Conservation (phyloP, 768 basidiomycete species). For the Cystoderma amianthinum region DNA sequence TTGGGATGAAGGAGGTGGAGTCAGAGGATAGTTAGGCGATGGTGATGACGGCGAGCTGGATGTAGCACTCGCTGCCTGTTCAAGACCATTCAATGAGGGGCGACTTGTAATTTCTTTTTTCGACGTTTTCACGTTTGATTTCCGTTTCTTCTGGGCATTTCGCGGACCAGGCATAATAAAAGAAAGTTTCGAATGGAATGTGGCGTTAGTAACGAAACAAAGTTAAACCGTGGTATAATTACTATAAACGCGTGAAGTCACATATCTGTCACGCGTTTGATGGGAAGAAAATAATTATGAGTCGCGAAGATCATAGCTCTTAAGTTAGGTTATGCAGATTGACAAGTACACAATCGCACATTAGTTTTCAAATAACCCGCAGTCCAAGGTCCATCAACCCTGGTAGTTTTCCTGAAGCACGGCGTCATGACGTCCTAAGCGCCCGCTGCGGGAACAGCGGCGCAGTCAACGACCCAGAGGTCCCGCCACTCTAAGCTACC, state of each 20-base stretch:
- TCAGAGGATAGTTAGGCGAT: conserved; percentile 10
- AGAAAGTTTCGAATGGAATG: not conserved
- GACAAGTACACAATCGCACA: too few relatives aligned
- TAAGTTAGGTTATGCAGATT: too few relatives aligned
- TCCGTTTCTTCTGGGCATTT: conserved; percentile 43
- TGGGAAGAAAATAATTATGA: not conserved
- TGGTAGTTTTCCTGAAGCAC: too few relatives aligned
- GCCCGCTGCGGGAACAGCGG: too few relatives aligned
- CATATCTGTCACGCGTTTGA: conserved; percentile 1
- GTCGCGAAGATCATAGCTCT: too few relatives aligned
- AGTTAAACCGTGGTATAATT: not conserved
- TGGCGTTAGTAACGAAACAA: not conserved
- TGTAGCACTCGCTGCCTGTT: not conserved
- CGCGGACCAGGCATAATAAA: conserved; percentile 54
- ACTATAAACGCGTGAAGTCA: not conserved
- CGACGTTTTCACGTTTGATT: conserved; percentile 24
- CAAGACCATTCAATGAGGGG: not conserved
- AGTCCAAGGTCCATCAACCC: too few relatives aligned
- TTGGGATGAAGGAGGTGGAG: conserved; percentile 10
- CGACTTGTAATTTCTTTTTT: conserved; percentile 7
- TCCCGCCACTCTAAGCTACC: too few relatives aligned
- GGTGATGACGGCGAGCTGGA: conserved; percentile 11
- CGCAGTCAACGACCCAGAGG: too few relatives aligned
- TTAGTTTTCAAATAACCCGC: too few relatives aligned
- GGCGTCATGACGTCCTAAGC: too few relatives aligned